A percentile compares a stretch with the other conserved stretches of the same genome.
These are phyloP conservation scores for Solanum bulbocastanum DNA, from an alignment of 257 asterid species.

Conservation along the genomic window DNA sequence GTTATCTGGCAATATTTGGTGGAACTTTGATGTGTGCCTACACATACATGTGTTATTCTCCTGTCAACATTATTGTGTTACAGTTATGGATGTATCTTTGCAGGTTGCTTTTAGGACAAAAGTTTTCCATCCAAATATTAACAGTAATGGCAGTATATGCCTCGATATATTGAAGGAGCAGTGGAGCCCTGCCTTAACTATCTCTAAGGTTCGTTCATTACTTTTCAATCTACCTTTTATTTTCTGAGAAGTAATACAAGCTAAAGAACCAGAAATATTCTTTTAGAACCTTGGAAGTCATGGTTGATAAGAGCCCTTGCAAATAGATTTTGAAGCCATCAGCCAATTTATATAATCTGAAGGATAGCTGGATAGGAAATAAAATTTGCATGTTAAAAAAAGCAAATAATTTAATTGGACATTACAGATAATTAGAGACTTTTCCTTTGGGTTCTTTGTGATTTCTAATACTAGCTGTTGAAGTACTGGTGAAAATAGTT, in stretches of 20 bases:
- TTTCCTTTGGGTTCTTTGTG: neutral
- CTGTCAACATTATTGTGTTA: neutral
- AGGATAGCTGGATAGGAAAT: neutral
- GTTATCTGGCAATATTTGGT: neutral
- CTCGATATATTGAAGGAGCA: slow-evolving; percentile 78
- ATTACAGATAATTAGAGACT: neutral
- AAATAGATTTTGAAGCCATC: neutral
- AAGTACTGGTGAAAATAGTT: neutral
- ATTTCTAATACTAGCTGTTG: neutral
- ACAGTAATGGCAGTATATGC: slow-evolving; percentile 74
- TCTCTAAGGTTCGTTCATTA: slow-evolving; percentile 44
- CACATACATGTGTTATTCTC: neutral
- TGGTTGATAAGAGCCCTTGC: neutral
- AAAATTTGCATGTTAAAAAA: neutral
- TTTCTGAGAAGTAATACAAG: neutral
- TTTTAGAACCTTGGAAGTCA: neutral
- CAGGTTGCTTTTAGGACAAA: slow-evolving; percentile 78
- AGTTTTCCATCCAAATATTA: slow-evolving; percentile 71
- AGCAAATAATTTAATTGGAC: neutral
- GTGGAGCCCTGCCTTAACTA: slow-evolving; percentile 82
- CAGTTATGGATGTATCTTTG: slow-evolving; percentile 5
- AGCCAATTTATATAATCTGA: neutral
- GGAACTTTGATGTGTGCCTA: neutral
- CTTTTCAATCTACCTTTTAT: neutral
- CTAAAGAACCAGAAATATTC: neutral